Base-by-base conservation (phyloP, 805 yeast species). In the Metschnikowia cubensis region DNA sequence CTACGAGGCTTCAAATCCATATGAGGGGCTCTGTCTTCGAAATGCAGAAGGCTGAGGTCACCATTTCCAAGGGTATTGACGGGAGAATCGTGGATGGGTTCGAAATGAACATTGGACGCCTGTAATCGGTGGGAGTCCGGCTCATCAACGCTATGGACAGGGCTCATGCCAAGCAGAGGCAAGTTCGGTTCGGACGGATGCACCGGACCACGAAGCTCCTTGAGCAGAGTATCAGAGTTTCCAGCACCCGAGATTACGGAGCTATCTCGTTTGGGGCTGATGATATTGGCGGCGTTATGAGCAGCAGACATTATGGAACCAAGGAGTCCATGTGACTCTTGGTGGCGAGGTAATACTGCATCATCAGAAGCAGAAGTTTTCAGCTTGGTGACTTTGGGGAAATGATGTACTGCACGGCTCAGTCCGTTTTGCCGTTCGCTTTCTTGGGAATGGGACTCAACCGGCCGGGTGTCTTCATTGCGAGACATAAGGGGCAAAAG, bases 31-130 rank as follows among this genome's bases (percentile, higher is more conserved):
- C 39, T 35, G 21, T 49, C 22, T 29, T 45, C 67, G 38, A 65
- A 64, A 15, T 57, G 54, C 43, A 66, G 72, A 11, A 77, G 59
- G 0, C 73, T 57, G 38, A 81, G 65, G 22, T 71, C 68, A 2
- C 84, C 84, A 39, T 69, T 64, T 1, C 84, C 84, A 43, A 81
- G 50, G 0, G 82, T 71, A 48, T 69, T 73, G 21, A 79, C 52
- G 0, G 80, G 75, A 3, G 80, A 68, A 37, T 73, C 73, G 42
- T 78, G 67, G 3, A 80, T 63, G 0, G 82, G 74, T 48, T 67
- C 75, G 56, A 81, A 81, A 31, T 69, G 75, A 18, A 80, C 75
- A 25, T 66, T 66, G 7, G 68, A 55, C 5, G 68, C 46, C 15
- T 35, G 46, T 15, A 17, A 34, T 25, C 20, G 22, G 14, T 17